Evolutionary conservation across 345 rosid species (phyloP), one percentile per base, ranked within the genome.

Genomic region (Hypericum androsaemum): DNA sequence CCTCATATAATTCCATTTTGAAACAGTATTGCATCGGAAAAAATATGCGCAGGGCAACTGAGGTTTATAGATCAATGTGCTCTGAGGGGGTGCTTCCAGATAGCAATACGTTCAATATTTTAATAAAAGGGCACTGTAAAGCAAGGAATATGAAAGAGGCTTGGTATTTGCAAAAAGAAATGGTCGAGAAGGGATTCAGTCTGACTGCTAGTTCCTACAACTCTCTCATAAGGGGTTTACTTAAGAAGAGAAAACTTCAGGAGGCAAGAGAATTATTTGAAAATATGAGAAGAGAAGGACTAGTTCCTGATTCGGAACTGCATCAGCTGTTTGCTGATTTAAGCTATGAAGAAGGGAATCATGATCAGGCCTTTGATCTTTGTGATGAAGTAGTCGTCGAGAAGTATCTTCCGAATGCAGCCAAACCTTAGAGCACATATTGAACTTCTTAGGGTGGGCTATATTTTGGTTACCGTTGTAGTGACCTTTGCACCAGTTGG

Each of bases 111-210:
- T 90, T 80, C 59, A 89, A 87, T 70, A 84, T 84, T 64, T 64
- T 87, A 65, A 64, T 90, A 45, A 75, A 64, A 74, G 95, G 96
- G 46, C 96, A 90, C 73, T 87, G 85, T 64, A 87, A 78, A 77
- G 92, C 95, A n/a, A 90, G 98, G 72, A 90, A 87, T 71, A 90
- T 87, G 95, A 90, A 87, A 69, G 95, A 90, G 62, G 98, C 98
- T 49, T 82, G 82, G 85, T 90, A 76, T 80, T 66, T 87, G 77
- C 74, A 55, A 47, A 66, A 41, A 50, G 88, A 81, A 75, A 81
- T 82, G 89, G 65, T 67, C 4, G 74, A 63, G 52, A 87, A 82
- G 73, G 89, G 95, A 50, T 80, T 74, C 58, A 58, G 61, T 35
- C 72, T 75, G 37, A 68, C 94, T 4, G 67, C 64, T 41, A 65